Evolutionary conservation across 345 rosid species (phyloP).

Genomic region (Corchorus olitorius): DNA sequence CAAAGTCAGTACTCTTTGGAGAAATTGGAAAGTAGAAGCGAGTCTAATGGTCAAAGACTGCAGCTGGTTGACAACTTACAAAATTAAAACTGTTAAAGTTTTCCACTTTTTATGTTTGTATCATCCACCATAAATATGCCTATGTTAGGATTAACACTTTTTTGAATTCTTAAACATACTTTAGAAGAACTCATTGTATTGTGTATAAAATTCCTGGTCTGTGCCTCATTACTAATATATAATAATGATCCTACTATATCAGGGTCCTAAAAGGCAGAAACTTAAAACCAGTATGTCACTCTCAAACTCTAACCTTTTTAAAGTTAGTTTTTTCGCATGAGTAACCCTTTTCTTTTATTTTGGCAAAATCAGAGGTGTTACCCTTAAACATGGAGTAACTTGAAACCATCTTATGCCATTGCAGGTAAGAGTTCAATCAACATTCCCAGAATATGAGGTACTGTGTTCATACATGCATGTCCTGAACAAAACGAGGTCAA

Average conservation of each 20-base stretch:
- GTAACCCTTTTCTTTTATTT: not conserved
- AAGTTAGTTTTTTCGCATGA: not conserved
- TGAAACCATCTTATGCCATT: not conserved
- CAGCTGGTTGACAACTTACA: not conserved
- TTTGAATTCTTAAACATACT: not conserved
- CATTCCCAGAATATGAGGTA: not conserved
- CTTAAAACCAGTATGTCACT: not conserved
- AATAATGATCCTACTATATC: not conserved
- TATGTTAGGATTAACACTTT: not conserved
- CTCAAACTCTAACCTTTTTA: not conserved
- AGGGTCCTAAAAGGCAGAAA: not conserved
- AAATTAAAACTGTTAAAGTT: conserved; percentile 3
- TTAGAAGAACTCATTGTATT: not conserved
- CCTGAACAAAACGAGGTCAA: not conserved
- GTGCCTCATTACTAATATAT: not conserved
- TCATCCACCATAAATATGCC: conserved; percentile 7
- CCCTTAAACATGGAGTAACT: not conserved
- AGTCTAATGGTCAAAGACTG: not conserved
- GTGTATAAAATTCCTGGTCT: not conserved
- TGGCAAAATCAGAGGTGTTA: not conserved
- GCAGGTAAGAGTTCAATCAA: not conserved
- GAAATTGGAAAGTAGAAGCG: not conserved
- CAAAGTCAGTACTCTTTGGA: not conserved
- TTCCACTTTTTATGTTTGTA: not conserved
- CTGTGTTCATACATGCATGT: not conserved